Conservation (phyloP, 805 yeast genomes). For the Cyberlindnera nakhonratchasimensis region DNA sequence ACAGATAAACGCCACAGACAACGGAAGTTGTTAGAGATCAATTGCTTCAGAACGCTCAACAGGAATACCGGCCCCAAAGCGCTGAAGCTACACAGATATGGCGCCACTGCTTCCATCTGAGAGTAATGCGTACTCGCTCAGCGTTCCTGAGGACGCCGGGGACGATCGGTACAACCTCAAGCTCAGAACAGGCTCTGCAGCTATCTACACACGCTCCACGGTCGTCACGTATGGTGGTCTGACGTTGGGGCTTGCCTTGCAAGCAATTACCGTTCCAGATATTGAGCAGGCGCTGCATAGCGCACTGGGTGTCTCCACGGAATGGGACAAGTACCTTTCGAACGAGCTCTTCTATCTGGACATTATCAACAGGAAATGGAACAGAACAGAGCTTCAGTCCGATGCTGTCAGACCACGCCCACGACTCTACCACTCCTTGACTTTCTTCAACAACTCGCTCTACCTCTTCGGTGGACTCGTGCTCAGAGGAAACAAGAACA, state of each 20-base stretch:
- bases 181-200: slow-evolving; percentile 66
- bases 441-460: slow-evolving; percentile 45
- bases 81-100: slow-evolving; percentile 37
- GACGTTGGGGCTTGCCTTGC: slow-evolving; percentile 44
- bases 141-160: slow-evolving; percentile 47
- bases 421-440: slow-evolving; percentile 59
- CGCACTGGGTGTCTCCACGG: slow-evolving; percentile 1
- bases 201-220: slow-evolving; percentile 53
- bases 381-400: slow-evolving; percentile 33
- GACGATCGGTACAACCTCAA: slow-evolving; percentile 55
- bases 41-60: background rate
- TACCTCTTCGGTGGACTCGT: slow-evolving; percentile 66
- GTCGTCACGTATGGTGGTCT: slow-evolving; percentile 69
- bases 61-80: background rate
- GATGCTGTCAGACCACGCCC: slow-evolving; percentile 17
- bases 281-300: slow-evolving; percentile 14
- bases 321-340: slow-evolving; percentile 36
- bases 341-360: slow-evolving; percentile 61
- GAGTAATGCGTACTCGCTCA: slow-evolving; percentile 53
- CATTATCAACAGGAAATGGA: slow-evolving; percentile 59
- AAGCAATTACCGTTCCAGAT: slow-evolving; percentile 11
- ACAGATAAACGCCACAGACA: too few species aligned
- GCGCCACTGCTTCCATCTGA: slow-evolving; percentile 62
- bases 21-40: too few species aligned
- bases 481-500: slow-evolving; percentile 35